These are phyloP conservation scores for Candida anutae DNA, from an alignment of 1,139 yeast genomes.

Conservation along the genomic window DNA sequence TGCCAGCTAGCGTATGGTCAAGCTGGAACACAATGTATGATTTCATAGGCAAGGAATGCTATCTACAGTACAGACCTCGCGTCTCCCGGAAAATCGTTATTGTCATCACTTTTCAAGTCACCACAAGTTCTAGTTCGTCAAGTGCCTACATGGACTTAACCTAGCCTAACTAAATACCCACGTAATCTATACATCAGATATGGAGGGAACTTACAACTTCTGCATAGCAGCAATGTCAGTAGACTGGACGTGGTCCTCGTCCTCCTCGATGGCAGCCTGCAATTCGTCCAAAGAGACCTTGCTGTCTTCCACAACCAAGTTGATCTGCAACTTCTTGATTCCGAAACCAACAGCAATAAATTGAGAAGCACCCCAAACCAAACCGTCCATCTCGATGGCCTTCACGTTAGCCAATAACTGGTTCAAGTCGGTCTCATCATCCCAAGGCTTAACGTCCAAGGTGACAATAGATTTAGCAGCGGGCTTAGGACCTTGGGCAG, in stretches of 20 bases:
- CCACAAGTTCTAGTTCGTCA: too few relatives aligned
- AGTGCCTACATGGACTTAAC: too few relatives aligned
- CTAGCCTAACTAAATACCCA: too few relatives aligned
- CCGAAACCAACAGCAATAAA: constrained; percentile 98
- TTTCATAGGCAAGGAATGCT: too few relatives aligned
- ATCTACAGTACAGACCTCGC: too few relatives aligned
- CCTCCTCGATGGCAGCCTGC: constrained; percentile 80
- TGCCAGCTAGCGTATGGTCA: too few relatives aligned
- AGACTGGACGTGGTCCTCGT: constrained; percentile 99
- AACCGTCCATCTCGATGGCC: constrained; percentile 82
- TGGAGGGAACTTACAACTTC: constrained; percentile 58
- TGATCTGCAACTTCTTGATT: constrained; percentile 98
- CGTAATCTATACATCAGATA: background rate
- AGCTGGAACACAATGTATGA: too few relatives aligned
- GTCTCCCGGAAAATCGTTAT: too few relatives aligned
- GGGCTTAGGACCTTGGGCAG: constrained; percentile 93
- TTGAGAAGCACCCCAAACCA: constrained; percentile 97
- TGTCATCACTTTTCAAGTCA: too few relatives aligned
- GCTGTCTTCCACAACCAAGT: constrained; percentile 96
- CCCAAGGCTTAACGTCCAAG: constrained; percentile 99
- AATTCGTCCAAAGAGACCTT: constrained; percentile 90
- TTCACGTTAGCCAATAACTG: constrained; percentile 81
- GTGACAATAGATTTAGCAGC: constrained; percentile 98
- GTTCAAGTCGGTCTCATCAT: constrained; percentile 95
- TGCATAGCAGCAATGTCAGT: constrained; percentile 98